Percentiles rank a stretch among this genome's conserved stretches.
Conservation (phyloP, 2,329 filamentous ascomycete species). For the Venturia pyrina region DNA sequence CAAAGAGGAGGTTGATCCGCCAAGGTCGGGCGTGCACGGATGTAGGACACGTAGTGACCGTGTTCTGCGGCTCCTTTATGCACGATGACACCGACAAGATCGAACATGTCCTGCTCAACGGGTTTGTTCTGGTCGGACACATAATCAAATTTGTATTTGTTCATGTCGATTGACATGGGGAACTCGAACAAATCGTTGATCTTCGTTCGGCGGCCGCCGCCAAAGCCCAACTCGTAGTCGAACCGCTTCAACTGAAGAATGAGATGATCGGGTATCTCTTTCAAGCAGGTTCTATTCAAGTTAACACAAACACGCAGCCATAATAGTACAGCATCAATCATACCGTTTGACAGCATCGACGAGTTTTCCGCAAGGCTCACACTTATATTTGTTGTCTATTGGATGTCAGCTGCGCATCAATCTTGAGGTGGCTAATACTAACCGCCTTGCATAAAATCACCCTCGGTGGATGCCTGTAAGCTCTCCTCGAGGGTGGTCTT, state of each 20-base stretch:
- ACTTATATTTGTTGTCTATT: conserved; percentile 93
- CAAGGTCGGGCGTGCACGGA: conserved; percentile 62
- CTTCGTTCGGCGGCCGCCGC: conserved; percentile 69
- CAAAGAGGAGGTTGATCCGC: conserved; percentile 45
- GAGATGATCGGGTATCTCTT: conserved; percentile 84
- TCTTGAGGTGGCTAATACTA: conserved; percentile 19
- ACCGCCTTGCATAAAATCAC: conserved; percentile 90
- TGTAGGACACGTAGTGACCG: conserved; percentile 95
- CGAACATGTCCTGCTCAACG: conserved; percentile 64
- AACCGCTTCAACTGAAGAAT: conserved; percentile 93
- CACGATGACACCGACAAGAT: conserved; percentile 89
- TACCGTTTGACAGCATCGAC: conserved; percentile 88
- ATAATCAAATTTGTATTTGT: conserved; percentile 79
- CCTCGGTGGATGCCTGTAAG: conserved; percentile 87
- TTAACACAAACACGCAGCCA: conserved; percentile 15
- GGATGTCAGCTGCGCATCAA: conserved; percentile 1
- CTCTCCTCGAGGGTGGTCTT: conserved; percentile 78
- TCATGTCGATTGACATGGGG: conserved; percentile 73
- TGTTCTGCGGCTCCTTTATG: conserved; percentile 89
- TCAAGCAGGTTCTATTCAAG: conserved; percentile 64
- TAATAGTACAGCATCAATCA: conserved; percentile 13
- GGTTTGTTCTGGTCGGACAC: conserved; percentile 53
- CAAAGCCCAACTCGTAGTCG: conserved; percentile 59
- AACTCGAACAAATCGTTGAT: conserved; percentile 95
- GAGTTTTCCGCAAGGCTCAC: conserved; percentile 71